Base-by-base conservation (phyloP, 1,284 basidiomycete genomes). In the Fomitopsis schrenkii region DNA sequence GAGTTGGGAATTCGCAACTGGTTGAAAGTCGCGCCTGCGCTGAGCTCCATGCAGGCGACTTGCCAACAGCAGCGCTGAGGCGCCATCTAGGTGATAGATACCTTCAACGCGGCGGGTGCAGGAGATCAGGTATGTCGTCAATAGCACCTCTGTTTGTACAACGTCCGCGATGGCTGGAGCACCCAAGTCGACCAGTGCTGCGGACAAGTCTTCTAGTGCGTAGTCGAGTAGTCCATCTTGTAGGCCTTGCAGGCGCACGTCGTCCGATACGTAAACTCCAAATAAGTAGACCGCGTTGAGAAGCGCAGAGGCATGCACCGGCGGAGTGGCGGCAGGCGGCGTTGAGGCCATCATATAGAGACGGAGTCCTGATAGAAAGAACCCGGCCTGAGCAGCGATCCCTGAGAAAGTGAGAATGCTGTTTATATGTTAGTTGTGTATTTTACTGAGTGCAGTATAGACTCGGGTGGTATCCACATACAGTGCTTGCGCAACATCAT, bases 121-220 rank as follows among this genome's bases (percentile, higher is more conserved):
- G 38, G 73, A 72, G 59, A 79, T 75, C 67, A 79, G 79, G 64
- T 80, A 82, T 57, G 74, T 74, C 1, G 79, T 76, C 26, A 83
- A 69, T 5, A 83, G 74, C 2, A 80, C 71, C 58, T 82, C 78
- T 0, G 80, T 78, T 66, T 82, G 80, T 9, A 81, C 74, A 35
- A 71, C 68, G 58, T 80, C 74, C 22, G 80, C 60, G 12, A 78
- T 70, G 58, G 71, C 70, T 54, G 72, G 70, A 8, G 76, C 73
- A 55, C 75, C 73, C 14, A 72, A 68, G 26, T 67, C 22, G 45
- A 46, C 69, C 58, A 70, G 72, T 59, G 66, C 72, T 56, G 59
- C 71, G 3, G 74, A 68, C 46, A 68, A 69, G 38, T 67, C 61
- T 22, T 71, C 61, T 41, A 74, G 64, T 9, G 66, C 65, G 46